Evolutionary conservation across 805 yeast genomes (phyloP).

Genomic region (Teunomyces panamensis): DNA sequence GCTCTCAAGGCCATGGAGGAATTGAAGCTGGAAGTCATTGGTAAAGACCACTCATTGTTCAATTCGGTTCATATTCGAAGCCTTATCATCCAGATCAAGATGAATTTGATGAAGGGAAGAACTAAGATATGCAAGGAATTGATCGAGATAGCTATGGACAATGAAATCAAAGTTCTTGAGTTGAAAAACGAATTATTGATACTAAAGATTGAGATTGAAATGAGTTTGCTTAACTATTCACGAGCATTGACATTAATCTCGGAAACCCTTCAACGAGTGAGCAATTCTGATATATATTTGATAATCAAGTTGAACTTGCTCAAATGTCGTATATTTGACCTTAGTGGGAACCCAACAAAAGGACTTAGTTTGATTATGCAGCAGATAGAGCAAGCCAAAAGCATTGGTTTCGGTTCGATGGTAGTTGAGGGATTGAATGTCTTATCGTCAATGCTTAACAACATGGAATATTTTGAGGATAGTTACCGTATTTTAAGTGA

Average conservation of each 20-base stretch:
- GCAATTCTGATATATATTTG: conserved; percentile 38
- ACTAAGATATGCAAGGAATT: conserved; percentile 31
- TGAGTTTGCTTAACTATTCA: conserved; percentile 28
- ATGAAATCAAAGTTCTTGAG: conserved; percentile 29
- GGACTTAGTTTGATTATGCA: conserved; percentile 50
- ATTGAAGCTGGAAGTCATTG: conserved; percentile 17
- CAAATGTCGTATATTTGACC: conserved; percentile 43
- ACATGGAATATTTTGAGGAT: conserved; percentile 42
- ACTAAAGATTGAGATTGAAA: conserved; percentile 29
- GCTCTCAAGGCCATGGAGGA: conserved; percentile 36
- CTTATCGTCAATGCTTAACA: conserved; percentile 44
- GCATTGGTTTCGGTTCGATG: conserved; percentile 43
- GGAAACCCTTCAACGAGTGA: not conserved
- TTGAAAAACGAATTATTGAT: conserved; percentile 25
- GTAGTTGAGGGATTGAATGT: conserved; percentile 46
- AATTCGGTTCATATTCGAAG: conserved; percentile 41
- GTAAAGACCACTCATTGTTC: conserved; percentile 36
- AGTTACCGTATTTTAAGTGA: conserved; percentile 38
- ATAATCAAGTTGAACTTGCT: conserved; percentile 46
- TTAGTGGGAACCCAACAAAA: conserved; percentile 45
- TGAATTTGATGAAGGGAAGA: conserved; percentile 38
- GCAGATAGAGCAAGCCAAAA: conserved; percentile 46
- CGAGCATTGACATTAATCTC: conserved; percentile 25
- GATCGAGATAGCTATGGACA: conserved; percentile 27
- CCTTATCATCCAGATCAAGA: conserved; percentile 35